phyloP scores from a whole-genome alignment of 2,329 filamentous ascomycete species.

The Didymella segeticola region DNA sequence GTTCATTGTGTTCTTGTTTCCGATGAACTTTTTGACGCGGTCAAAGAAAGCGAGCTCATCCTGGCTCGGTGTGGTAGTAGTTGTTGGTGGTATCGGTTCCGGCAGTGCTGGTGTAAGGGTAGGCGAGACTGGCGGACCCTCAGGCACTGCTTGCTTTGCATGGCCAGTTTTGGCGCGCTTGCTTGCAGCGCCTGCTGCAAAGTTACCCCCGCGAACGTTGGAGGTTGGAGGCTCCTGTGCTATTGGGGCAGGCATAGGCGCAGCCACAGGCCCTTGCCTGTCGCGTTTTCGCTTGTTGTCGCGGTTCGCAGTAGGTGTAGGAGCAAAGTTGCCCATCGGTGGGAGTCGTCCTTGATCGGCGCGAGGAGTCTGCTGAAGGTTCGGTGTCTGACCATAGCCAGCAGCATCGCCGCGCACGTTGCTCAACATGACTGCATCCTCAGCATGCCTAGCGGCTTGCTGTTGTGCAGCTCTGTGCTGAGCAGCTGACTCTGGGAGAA shows the following conservation, averaged over 20 bases:
- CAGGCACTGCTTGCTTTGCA: slow-evolving; percentile 66
- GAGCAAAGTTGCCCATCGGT: slow-evolving; percentile 92
- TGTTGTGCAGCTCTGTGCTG: slow-evolving; percentile 61
- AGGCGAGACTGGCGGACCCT: slow-evolving; percentile 73
- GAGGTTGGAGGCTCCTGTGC: slow-evolving; percentile 43
- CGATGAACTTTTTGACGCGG: slow-evolving; percentile 92
- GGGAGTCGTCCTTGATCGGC: slow-evolving; percentile 67
- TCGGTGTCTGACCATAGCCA: slow-evolving; percentile 52
- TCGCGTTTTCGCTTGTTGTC: slow-evolving; percentile 86
- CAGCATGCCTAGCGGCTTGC: slow-evolving; percentile 68
- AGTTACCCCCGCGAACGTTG: slow-evolving; percentile 37
- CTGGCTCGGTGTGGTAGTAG: slow-evolving; percentile 73
- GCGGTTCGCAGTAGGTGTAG: slow-evolving; percentile 80
- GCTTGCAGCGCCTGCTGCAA: slow-evolving; percentile 37
- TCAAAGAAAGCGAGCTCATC: slow-evolving; percentile 96
- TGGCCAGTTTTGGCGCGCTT: slow-evolving; percentile 76
- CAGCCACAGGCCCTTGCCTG: slow-evolving; percentile 59
- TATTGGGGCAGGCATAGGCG: slow-evolving; percentile 43
- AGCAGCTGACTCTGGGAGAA: slow-evolving; percentile 87
- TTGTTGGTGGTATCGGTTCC: slow-evolving; percentile 80
- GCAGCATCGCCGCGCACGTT: slow-evolving; percentile 65
- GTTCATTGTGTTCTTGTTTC: slow-evolving; percentile 89
- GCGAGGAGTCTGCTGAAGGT: slow-evolving; percentile 57
- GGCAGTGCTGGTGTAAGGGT: slow-evolving; percentile 88
- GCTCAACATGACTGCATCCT: slow-evolving; percentile 72